Base-by-base conservation (phyloP, 1,284 basidiomycete genomes). In the Cryptococcus sp. region DNA sequence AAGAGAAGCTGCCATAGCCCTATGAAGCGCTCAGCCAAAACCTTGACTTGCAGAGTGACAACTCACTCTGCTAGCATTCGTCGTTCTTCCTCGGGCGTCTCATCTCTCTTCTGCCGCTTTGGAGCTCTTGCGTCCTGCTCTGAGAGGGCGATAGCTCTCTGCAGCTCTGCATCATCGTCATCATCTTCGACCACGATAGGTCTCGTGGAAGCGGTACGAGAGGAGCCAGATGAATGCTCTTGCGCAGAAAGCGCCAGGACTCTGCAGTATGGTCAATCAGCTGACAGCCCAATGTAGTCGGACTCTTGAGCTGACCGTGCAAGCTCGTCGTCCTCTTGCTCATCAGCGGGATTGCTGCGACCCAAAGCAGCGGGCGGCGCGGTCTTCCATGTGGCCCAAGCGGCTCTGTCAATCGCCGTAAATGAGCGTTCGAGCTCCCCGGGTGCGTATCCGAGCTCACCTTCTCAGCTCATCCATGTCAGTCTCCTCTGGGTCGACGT, bases 71-170 rank as follows among this genome's bases (percentile, higher is more conserved):
- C 71, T 8, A 77, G 54, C 68, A 66, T 65, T 17, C 57, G 54
- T 3, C 70, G 42, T 55, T 77, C 75, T 30, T 75, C 73, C 35
- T 76, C 73, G 0, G 71, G 72, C 3, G 71, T 75, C n/a, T 64
- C 65, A 4, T 71, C 70, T 15, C 72, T 58, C 45, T 47, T 63
- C 23, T 53, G 60, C 40, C 64, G 50, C 49, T 71, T 71, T 6
- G 69, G 63, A 16, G 62, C 68, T 54, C 68, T 50, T 5, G 56
- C 54, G n/a, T 68, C 66, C 22, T 59, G 58, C 27, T 70, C 62
- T 19, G 71, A 69, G 46, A 63, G 48, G 0, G 65, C 62, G 30
- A 69, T 58, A 3, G 63, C 70, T 6, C 58, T 43, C 52, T 57
- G 57, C 2, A 75, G 55, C 16, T 73, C 69, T 5, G 67, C 71